A percentile compares a stretch with the other conserved stretches of the same genome.
phyloP scores from a whole-genome alignment of 2,329 filamentous ascomycete species.

The Neophaeococcomyces mojaviensis region DNA sequence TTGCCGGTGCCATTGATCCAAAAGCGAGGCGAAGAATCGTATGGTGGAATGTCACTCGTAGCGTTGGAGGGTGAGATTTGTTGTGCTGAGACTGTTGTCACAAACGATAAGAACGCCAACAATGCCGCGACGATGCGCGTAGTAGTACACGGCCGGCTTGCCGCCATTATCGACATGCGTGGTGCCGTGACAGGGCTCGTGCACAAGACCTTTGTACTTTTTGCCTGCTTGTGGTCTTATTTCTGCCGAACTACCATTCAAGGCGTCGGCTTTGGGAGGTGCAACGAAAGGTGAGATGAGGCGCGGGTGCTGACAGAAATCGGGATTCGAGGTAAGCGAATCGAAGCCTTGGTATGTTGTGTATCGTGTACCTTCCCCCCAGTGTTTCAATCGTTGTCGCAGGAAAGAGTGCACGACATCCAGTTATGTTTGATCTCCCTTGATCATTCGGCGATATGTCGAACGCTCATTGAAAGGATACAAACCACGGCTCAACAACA shows the following conservation, averaged over 20 bases:
- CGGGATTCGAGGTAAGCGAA: not conserved
- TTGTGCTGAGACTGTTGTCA: conserved; percentile 12
- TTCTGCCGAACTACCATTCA: not conserved
- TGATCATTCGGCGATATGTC: not conserved
- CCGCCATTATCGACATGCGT: not conserved
- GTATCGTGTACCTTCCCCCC: not conserved
- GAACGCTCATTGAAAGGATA: too few species aligned
- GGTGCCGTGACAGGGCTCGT: not conserved
- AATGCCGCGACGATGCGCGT: conserved; percentile 3
- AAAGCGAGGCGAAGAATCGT: conserved; percentile 17
- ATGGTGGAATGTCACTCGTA: conserved; percentile 17
- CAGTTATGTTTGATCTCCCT: not conserved
- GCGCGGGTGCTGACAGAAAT: not conserved
- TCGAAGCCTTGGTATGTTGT: not conserved
- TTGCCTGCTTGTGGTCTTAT: not conserved
- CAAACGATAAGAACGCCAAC: conserved; percentile 9
- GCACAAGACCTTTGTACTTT: not conserved
- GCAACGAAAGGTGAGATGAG: not conserved
- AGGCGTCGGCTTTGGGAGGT: not conserved
- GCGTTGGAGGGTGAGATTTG: conserved; percentile 18
- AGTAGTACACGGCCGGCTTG: not conserved
- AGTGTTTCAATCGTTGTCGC: not conserved
- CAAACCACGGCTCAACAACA: too few species aligned
- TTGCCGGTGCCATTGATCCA: conserved; percentile 20
- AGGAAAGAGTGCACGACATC: not conserved